A percentile compares a stretch with the other conserved stretches of the same genome.
Evolutionary conservation across 2,329 filamentous ascomycete genomes (phyloP).

Genomic region (Fusarium acutatum): DNA sequence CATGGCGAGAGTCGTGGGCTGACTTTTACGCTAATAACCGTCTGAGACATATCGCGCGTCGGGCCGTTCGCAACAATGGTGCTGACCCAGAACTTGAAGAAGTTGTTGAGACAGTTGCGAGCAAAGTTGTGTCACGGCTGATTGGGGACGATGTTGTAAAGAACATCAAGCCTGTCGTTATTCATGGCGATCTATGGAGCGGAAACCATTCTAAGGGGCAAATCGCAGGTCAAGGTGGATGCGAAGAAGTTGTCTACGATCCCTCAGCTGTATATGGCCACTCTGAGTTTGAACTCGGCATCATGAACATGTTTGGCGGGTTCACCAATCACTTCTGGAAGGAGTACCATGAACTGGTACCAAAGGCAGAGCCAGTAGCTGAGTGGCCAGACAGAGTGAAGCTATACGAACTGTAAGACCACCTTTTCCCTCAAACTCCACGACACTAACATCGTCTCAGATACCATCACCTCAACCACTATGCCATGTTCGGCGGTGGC

Average conservation of each 20-base stretch:
- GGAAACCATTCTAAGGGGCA: slow-evolving; percentile 78
- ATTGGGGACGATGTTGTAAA: slow-evolving; percentile 73
- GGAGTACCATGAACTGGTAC: slow-evolving; percentile 79
- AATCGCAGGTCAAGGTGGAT: slow-evolving; percentile 63
- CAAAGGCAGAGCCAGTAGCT: slow-evolving; percentile 79
- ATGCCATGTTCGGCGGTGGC: slow-evolving; percentile 81
- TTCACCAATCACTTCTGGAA: slow-evolving; percentile 76
- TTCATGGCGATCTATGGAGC: slow-evolving; percentile 95
- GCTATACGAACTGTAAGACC: slow-evolving; percentile 80
- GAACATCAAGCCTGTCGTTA: slow-evolving; percentile 76
- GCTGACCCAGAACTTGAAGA: slow-evolving; percentile 67
- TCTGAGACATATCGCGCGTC: slow-evolving; percentile 69
- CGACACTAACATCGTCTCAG: slow-evolving; percentile 49
- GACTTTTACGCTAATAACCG: slow-evolving; percentile 85
- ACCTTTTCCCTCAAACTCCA: neutral
- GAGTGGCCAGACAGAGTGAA: slow-evolving; percentile 87
- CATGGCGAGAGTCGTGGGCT: slow-evolving; percentile 77
- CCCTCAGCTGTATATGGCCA: slow-evolving; percentile 85
- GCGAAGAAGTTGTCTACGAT: slow-evolving; percentile 84
- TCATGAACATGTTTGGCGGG: slow-evolving; percentile 97
- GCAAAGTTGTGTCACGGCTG: slow-evolving; percentile 76
- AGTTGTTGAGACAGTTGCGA: slow-evolving; percentile 71
- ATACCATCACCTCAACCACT: slow-evolving; percentile 92
- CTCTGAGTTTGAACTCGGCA: slow-evolving; percentile 89
- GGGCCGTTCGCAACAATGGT: slow-evolving; percentile 69